Conservation (phyloP, 192 early-diverging fungal species). For the Entomortierella parvispora region DNA sequence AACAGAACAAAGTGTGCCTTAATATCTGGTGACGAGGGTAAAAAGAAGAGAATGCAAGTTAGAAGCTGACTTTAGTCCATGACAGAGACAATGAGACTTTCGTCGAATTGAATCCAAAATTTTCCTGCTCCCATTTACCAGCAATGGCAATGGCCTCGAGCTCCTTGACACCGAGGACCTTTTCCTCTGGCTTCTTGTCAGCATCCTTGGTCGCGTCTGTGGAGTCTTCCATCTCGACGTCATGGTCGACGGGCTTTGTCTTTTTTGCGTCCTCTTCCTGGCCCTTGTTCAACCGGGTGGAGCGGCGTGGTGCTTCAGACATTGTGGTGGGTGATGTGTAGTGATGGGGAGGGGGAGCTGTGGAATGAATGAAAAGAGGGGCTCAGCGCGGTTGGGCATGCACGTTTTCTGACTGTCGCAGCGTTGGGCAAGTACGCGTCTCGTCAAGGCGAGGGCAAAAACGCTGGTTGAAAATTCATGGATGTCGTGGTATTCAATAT, state of each 20-base stretch:
- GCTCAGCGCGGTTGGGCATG: no score
- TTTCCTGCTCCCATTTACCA: constrained; percentile 7
- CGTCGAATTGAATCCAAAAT: background rate
- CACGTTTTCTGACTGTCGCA: no score
- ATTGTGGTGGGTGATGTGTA: constrained; percentile 5
- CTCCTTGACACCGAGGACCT: constrained; percentile 43
- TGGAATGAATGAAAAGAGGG: background rate
- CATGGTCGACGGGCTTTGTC: constrained; percentile 46
- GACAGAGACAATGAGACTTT: no score
- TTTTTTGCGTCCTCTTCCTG: constrained; percentile 49
- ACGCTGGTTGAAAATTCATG: no score
- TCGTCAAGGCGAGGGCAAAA: no score
- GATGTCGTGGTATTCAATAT: no score
- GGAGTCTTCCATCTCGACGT: constrained; percentile 45
- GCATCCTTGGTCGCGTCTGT: constrained; percentile 5
- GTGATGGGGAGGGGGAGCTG: background rate
- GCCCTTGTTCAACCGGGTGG: constrained; percentile 43
- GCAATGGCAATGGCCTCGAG: constrained; percentile 44
- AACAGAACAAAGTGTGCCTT: constrained; percentile 86
- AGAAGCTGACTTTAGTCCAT: background rate
- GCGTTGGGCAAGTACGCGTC: no score
- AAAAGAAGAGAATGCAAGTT: background rate
- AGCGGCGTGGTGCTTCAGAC: constrained; percentile 53
- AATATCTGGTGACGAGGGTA: constrained; percentile 70
- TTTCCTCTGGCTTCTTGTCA: constrained; percentile 21